Conservation (phyloP, 345 rosid species). For the Stellera chamaejasme region DNA sequence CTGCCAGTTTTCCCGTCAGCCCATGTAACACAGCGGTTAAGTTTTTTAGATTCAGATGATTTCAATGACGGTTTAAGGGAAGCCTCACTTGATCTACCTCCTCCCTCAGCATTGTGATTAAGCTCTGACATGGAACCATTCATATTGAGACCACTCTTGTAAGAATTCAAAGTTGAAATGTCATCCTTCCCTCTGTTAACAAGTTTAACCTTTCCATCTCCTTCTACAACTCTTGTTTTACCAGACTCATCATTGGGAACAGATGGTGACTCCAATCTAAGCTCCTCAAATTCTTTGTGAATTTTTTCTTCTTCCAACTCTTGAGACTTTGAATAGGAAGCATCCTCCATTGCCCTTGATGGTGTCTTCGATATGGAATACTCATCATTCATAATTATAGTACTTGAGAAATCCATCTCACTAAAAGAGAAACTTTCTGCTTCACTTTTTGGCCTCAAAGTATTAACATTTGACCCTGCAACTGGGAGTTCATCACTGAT, state of each 20-base stretch:
- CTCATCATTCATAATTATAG: slow-evolving; percentile 49
- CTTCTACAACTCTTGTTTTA: slow-evolving; percentile 22
- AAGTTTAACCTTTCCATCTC: slow-evolving; percentile 21
- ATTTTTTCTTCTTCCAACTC: slow-evolving; percentile 19
- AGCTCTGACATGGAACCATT: slow-evolving; percentile 17
- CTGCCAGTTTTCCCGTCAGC: slow-evolving; percentile 53
- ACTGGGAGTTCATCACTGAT: slow-evolving; percentile 1
- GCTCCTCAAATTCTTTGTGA: slow-evolving; percentile 13
- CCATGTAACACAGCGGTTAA: slow-evolving; percentile 66
- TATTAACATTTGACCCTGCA: slow-evolving; percentile 42
- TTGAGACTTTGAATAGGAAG: slow-evolving; percentile 19
- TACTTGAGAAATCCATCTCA: slow-evolving; percentile 54
- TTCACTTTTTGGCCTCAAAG: slow-evolving; percentile 21
- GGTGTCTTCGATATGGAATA: slow-evolving; percentile 48
- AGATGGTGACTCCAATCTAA: slow-evolving; percentile 23
- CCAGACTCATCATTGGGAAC: slow-evolving; percentile 16
- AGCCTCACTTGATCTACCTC: slow-evolving; percentile 23
- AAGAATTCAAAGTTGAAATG: slow-evolving; percentile 24
- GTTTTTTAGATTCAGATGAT: slow-evolving; percentile 42
- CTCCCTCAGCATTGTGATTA: slow-evolving; percentile 18
- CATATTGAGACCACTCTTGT: slow-evolving; percentile 14
- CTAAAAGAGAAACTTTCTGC: slow-evolving; percentile 21
- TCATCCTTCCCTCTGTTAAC: slow-evolving; percentile 15
- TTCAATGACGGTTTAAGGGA: slow-evolving; percentile 60
- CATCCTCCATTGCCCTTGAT: slow-evolving; percentile 18